Evolutionary conservation across 2,329 filamentous ascomycete genomes (phyloP).

Genomic region (Cephalotrichum gorgonifer): DNA sequence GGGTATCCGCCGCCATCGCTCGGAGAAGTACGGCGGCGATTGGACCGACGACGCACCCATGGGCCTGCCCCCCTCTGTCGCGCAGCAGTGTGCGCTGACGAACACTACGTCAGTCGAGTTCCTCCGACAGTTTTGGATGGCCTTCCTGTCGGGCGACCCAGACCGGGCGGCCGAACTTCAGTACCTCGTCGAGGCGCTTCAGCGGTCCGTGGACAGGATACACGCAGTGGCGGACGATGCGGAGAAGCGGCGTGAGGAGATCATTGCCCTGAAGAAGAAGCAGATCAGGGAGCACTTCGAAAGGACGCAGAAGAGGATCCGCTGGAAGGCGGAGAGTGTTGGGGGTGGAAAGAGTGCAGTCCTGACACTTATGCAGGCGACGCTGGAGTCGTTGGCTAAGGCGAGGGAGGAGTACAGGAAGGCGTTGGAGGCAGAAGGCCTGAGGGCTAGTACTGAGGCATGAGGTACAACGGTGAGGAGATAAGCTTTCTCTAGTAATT

Average conservation of each 20-base stretch:
- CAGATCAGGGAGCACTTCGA: constrained; percentile 62
- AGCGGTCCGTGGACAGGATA: constrained; percentile 67
- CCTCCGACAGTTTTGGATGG: constrained; percentile 91
- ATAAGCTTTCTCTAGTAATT: no score
- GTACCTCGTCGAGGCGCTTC: constrained; percentile 72
- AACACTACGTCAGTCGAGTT: constrained; percentile 94
- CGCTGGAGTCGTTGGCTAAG: constrained; percentile 57
- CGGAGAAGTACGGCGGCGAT: constrained; percentile 43
- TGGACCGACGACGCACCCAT: constrained; percentile 38
- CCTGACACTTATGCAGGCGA: constrained; percentile 64
- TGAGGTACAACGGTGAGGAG: constrained; percentile 11
- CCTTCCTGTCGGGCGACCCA: constrained; percentile 80
- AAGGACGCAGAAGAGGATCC: constrained; percentile 62
- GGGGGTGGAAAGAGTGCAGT: constrained; percentile 70
- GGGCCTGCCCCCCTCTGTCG: constrained; percentile 42
- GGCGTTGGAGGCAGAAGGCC: constrained; percentile 55
- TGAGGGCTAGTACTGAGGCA: constrained; percentile 36
- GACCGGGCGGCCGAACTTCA: constrained; percentile 71
- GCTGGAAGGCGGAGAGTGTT: constrained; percentile 57
- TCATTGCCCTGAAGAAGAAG: constrained; percentile 55
- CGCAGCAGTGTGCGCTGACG: constrained; percentile 53
- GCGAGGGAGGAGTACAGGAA: constrained; percentile 63
- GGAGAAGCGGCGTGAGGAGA: constrained; percentile 59
- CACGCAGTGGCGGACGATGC: constrained; percentile 71
- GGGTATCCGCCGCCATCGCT: constrained; percentile 51